Evolutionary conservation across 2,329 filamentous ascomycete species (phyloP), one percentile per base, ranked within the genome.

Genomic region (Epichloe sylvatica): DNA sequence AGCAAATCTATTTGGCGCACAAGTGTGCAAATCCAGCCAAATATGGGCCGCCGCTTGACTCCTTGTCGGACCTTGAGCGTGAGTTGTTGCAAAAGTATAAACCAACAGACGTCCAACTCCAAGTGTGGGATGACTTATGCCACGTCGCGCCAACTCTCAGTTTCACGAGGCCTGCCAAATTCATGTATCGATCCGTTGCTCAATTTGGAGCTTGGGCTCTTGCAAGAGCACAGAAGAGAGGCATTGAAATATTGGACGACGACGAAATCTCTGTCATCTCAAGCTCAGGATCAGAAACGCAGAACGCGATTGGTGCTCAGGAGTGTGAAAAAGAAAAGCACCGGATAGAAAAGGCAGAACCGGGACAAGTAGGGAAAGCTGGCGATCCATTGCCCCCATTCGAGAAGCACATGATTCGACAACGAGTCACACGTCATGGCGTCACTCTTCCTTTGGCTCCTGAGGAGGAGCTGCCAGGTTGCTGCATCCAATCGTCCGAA

Each of bases 81-180:
- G 73, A 75, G 4, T 66, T 73, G 12, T 60, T 92, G 15, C 70
- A 74, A 36, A 80, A 75, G 53, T 94, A 87, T 64, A 79, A 80
- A 51, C 86, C 89, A 0, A 98, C 92, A 0, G 80, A 94, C 57
- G 91, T 97, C 0, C 89, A 96, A 62, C 74, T 98, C 2, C 92
- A 97, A 63, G 83, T 97, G 1, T 97, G 91, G 90, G 91, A 97
- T 51, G 86, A 95, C 58, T 71, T 97, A 3, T 97, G 92, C 59
- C 91, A 97, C 62, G 90, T 94, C 5, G 83, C 84, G 0, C 87
- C 91, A 1, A 96, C 90, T 0, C 74, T 97, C n/a, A 94, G 87
- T 59, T 97, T 95, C 64, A 97, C 91, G 0, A 78, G 83, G n/a
- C 92, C 92, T 0, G 92, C 91, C 43, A 97, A 97, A 64, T 86